phyloP scores from a whole-genome alignment of 768 basidiomycete species.

The Termitomyces sp. region DNA sequence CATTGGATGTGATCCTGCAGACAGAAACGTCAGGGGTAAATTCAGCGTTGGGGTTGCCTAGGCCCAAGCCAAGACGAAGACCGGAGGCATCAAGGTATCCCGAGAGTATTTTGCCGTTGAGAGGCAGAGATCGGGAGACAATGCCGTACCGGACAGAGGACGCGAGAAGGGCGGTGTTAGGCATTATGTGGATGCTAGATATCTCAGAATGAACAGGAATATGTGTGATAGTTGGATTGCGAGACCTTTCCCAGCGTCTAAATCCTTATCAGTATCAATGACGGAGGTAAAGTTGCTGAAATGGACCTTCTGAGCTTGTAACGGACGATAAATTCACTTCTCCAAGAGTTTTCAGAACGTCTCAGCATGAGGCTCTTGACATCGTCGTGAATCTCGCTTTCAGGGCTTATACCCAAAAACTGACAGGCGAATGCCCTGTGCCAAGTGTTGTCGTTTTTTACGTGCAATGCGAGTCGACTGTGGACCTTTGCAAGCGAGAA shows the following conservation, averaged over 20 bases:
- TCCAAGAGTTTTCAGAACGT: conserved; percentile 58
- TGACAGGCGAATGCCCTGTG: conserved; percentile 65
- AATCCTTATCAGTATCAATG: background rate
- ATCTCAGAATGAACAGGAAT: conserved; percentile 56
- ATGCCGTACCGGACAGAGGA: conserved; percentile 64
- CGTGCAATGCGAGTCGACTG: conserved; percentile 50
- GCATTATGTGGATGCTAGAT: conserved; percentile 54
- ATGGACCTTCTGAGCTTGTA: conserved; percentile 49
- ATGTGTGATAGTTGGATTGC: conserved; percentile 55
- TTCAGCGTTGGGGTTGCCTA: conserved; percentile 72
- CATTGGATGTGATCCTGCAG: conserved; percentile 53
- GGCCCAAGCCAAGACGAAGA: conserved; percentile 48
- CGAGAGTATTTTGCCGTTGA: conserved; percentile 62
- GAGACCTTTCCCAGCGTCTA: conserved; percentile 70
- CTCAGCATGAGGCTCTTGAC: conserved; percentile 47
- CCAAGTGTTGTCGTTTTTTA: conserved; percentile 80
- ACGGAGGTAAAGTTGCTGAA: background rate
- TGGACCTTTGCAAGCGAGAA: conserved; percentile 50
- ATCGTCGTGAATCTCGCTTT: conserved; percentile 44
- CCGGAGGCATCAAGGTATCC: conserved; percentile 67
- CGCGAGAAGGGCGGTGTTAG: conserved; percentile 47
- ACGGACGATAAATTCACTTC: conserved; percentile 58
- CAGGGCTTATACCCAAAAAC: conserved; percentile 61
- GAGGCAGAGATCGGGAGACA: conserved; percentile 66
- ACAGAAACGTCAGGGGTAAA: conserved; percentile 62